Evolutionary conservation across 2,329 filamentous ascomycete species (phyloP).

Genomic region (Cephalotrichum gorgonifer): DNA sequence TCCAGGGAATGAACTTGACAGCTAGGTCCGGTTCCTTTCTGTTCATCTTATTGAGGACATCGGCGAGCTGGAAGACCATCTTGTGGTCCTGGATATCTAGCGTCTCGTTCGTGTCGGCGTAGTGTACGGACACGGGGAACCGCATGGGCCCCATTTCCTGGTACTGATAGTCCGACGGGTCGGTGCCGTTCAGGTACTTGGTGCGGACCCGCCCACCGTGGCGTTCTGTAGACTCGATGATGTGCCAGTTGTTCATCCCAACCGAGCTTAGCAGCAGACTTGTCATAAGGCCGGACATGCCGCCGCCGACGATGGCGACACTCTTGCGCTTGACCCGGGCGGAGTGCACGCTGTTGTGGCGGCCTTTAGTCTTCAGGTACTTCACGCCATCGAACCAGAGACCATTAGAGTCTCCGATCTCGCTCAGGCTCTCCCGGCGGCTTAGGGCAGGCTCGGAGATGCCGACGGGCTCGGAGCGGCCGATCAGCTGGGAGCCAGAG

Average conservation of each 20-base stretch:
- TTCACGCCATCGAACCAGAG: slow-evolving; percentile 57
- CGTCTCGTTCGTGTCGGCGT: slow-evolving; percentile 42
- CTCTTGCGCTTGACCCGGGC: slow-evolving; percentile 42
- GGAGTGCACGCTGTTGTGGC: slow-evolving; percentile 32
- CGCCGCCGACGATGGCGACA: slow-evolving; percentile 55
- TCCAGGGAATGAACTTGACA: slow-evolving; percentile 54
- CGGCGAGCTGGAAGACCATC: slow-evolving; percentile 53
- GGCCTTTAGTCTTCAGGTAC: slow-evolving; percentile 38
- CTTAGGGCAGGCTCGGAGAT: slow-evolving; percentile 12
- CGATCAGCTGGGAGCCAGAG: slow-evolving; percentile 16
- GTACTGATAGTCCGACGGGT: slow-evolving; percentile 53
- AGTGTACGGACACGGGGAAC: slow-evolving; percentile 43
- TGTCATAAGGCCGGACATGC: slow-evolving; percentile 56
- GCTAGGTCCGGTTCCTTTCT: slow-evolving; percentile 31
- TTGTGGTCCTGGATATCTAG: slow-evolving; percentile 51
- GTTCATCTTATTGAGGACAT: slow-evolving; percentile 50
- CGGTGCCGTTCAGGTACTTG: slow-evolving; percentile 45
- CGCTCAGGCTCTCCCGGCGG: slow-evolving; percentile 7
- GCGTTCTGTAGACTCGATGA: slow-evolving; percentile 49
- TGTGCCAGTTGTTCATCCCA: slow-evolving; percentile 49
- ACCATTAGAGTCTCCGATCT: slow-evolving; percentile 22
- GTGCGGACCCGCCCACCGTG: slow-evolving; percentile 57
- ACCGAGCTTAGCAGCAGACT: slow-evolving; percentile 36
- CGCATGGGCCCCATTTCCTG: slow-evolving; percentile 59
- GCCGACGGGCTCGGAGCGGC: slow-evolving; percentile 24